phyloP scores from a whole-genome alignment of 2,329 filamentous ascomycete species.

The Fusarium solani-melongenae region DNA sequence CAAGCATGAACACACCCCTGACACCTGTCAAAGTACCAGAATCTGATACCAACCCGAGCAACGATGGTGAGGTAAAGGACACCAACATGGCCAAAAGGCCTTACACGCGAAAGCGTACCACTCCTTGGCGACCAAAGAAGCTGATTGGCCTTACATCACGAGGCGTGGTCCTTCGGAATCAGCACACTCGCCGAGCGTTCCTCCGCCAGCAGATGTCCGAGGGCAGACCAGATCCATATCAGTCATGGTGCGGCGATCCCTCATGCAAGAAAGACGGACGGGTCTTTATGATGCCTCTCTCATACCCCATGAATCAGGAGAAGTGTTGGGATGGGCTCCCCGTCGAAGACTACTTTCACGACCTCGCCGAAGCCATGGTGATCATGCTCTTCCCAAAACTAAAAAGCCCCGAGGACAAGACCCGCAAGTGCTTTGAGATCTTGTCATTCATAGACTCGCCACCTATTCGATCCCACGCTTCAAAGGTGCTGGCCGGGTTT shows the following conservation, averaged over 20 bases:
- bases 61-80: neutral
- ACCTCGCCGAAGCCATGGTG: constrained; percentile 33
- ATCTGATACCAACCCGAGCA: neutral
- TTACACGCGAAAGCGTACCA: neutral
- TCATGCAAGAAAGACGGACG: constrained; percentile 17
- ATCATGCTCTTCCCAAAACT: constrained; percentile 19
- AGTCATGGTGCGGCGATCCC: constrained; percentile 32
- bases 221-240: constrained; percentile 31
- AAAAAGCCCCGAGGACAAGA: neutral
- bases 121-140: too few relatives aligned
- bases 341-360: constrained; percentile 25
- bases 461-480: constrained; percentile 24
- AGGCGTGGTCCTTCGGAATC: constrained; percentile 12
- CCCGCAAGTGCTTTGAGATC: constrained; percentile 26
- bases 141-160: neutral
- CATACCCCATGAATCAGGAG: constrained; percentile 7
- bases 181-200: constrained; percentile 23
- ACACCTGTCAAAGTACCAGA: neutral
- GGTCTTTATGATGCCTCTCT: constrained; percentile 16
- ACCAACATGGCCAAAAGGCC: neutral
- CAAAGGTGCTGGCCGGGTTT: neutral
- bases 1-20: neutral
- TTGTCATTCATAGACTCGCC: constrained; percentile 42
- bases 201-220: constrained; percentile 28
- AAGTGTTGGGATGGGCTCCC: constrained; percentile 11